These are phyloP conservation scores for Entelexis sorbosivorans DNA, from an alignment of 1,139 yeast species.

Conservation along the genomic window DNA sequence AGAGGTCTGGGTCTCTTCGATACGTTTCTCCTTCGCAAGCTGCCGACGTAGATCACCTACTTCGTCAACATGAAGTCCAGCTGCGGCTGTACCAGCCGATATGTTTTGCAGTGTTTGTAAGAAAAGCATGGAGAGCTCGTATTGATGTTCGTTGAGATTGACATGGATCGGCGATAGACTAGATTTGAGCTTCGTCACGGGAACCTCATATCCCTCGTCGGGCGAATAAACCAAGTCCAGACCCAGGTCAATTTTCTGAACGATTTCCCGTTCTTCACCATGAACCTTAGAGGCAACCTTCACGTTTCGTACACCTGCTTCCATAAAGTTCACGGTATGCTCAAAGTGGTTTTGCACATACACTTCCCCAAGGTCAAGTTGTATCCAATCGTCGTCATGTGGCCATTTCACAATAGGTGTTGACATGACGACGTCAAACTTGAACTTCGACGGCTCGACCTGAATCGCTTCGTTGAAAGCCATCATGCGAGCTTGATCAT, in stretches of 20 bases:
- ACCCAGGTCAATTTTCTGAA: constrained; percentile 15
- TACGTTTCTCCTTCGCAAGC: constrained; percentile 25
- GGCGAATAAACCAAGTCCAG: constrained; percentile 6
- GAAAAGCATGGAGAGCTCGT: constrained; percentile 47
- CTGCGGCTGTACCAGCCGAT: constrained; percentile 36
- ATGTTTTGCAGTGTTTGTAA: constrained; percentile 50
- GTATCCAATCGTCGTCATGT: constrained; percentile 43
- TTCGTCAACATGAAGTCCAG: constrained; percentile 27
- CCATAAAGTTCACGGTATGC: constrained; percentile 37
- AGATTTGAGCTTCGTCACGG: constrained; percentile 5
- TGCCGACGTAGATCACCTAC: constrained; percentile 42
- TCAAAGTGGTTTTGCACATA: constrained; percentile 54
- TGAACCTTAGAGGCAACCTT: constrained; percentile 32
- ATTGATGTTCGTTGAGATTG: constrained; percentile 67
- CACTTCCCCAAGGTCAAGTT: constrained; percentile 74
- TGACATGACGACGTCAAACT: constrained; percentile 56
- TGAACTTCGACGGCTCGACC: constrained; percentile 52
- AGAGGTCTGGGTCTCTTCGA: constrained; percentile 17
- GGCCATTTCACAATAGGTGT: constrained; percentile 83
- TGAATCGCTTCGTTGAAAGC: constrained; percentile 62
- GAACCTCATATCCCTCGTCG: not conserved
- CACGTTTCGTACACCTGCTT: constrained; percentile 66
- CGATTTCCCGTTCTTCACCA: constrained; percentile 13
- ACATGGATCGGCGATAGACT: constrained; percentile 49
- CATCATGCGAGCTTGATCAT: constrained; percentile 78